Percentiles rank a stretch among this genome's conserved stretches.
phyloP scores from a whole-genome alignment of 306 rosid genomes.

The Cucurbita argyrosperma region DNA sequence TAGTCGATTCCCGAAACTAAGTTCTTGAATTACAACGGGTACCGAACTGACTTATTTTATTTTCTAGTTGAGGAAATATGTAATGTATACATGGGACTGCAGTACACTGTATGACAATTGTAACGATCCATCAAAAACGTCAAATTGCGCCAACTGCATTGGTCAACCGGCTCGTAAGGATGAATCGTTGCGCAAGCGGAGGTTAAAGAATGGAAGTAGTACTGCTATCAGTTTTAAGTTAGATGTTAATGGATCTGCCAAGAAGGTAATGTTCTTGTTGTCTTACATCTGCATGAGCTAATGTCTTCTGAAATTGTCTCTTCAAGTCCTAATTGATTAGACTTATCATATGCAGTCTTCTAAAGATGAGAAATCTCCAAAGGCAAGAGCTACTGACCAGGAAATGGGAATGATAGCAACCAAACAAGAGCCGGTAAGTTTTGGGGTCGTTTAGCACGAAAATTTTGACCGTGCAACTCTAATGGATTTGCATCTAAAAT shows the following conservation, averaged over 20 bases:
- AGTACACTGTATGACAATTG: slow-evolving; percentile 26
- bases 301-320: neutral
- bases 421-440: slow-evolving; percentile 2
- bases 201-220: slow-evolving; percentile 22
- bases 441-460: too few species aligned
- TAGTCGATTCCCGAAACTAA: neutral
- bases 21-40: neutral
- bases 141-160: slow-evolving; percentile 34
- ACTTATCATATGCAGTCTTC: slow-evolving; percentile 2
- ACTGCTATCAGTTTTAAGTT: slow-evolving; percentile 23
- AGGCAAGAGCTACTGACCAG: neutral
- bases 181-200: slow-evolving; percentile 29
- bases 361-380: neutral
- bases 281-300: neutral
- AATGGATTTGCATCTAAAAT: neutral
- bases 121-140: slow-evolving; percentile 11
- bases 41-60: slow-evolving; percentile 6
- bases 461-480: neutral
- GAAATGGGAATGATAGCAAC: slow-evolving; percentile 1
- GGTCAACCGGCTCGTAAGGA: slow-evolving; percentile 23
- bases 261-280: slow-evolving; percentile 30
- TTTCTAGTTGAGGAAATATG: slow-evolving; percentile 86
- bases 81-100: slow-evolving; percentile 62
- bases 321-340: neutral
- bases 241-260: slow-evolving; percentile 27